These are phyloP conservation scores for Sugiyamaella marilandica DNA, from an alignment of 805 yeast genomes.

Conservation along the genomic window DNA sequence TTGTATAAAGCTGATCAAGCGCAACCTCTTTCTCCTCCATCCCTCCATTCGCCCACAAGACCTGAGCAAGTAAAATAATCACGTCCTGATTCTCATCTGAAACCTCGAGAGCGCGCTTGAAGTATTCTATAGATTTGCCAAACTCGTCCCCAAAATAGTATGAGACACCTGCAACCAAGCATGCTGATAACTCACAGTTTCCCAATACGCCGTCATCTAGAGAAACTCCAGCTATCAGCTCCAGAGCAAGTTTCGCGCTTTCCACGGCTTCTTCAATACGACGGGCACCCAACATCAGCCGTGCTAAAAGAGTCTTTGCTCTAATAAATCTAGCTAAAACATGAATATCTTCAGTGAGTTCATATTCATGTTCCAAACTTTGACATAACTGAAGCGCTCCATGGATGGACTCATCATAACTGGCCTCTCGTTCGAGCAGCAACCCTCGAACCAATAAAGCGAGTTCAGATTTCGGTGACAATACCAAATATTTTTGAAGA, in stretches of 20 bases:
- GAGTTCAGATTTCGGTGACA: slow-evolving; percentile 28
- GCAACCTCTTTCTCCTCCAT: slow-evolving; percentile 77
- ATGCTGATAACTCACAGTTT: slow-evolving; percentile 41
- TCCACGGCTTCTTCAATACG: slow-evolving; percentile 58
- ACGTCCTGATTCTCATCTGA: slow-evolving; percentile 59
- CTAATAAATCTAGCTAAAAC: slow-evolving; percentile 49
- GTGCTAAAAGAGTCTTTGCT: slow-evolving; percentile 65
- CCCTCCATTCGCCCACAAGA: slow-evolving; percentile 68
- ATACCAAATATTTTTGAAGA: slow-evolving; percentile 53
- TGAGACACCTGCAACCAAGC: slow-evolving; percentile 68
- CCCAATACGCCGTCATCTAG: slow-evolving; percentile 30
- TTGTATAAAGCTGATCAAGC: slow-evolving; percentile 68
- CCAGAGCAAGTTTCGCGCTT: slow-evolving; percentile 51
- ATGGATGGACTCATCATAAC: slow-evolving; percentile 49
- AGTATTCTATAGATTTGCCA: slow-evolving; percentile 61
- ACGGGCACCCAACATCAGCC: slow-evolving; percentile 60
- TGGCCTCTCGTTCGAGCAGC: slow-evolving; percentile 62
- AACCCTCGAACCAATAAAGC: slow-evolving; percentile 30
- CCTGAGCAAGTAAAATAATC: slow-evolving; percentile 71
- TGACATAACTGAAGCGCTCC: slow-evolving; percentile 45
- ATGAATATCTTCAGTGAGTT: slow-evolving; percentile 45
- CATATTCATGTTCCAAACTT: slow-evolving; percentile 53
- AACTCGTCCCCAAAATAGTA: slow-evolving; percentile 59
- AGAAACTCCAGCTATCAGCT: slow-evolving; percentile 28
- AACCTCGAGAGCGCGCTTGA: slow-evolving; percentile 54